A percentile compares a stretch with the other conserved stretches of the same genome.
phyloP scores from a whole-genome alignment of 495 filamentous ascomycete genomes.

The Cetradonia linearis region DNA sequence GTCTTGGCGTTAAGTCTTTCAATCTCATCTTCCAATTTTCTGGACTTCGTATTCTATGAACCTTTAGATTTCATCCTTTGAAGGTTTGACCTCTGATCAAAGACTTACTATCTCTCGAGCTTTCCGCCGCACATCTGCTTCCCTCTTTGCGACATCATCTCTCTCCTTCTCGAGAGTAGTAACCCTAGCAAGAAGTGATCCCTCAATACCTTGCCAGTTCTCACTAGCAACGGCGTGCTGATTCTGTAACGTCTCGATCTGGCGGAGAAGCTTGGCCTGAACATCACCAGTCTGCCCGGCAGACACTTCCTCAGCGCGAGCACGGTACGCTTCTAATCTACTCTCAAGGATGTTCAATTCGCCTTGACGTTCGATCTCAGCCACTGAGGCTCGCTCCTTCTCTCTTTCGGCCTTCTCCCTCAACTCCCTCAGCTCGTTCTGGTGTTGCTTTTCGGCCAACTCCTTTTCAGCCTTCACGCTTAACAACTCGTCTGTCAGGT shows the following conservation, averaged over 20 bases:
- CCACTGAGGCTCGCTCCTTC: slow-evolving; percentile 54
- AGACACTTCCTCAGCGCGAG: slow-evolving; percentile 80
- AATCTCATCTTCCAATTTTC: slow-evolving; percentile 71
- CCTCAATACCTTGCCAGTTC: slow-evolving; percentile 95
- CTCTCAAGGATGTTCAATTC: slow-evolving; percentile 77
- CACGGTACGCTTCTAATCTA: slow-evolving; percentile 79
- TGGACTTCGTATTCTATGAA: slow-evolving; percentile 57
- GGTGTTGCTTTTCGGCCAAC: slow-evolving; percentile 56
- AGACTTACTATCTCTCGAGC: slow-evolving; percentile 67
- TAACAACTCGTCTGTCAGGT: slow-evolving; percentile 65
- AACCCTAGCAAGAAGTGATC: slow-evolving; percentile 64
- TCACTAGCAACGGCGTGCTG: slow-evolving; percentile 91
- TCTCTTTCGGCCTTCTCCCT: slow-evolving; percentile 65
- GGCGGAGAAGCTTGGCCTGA: slow-evolving; percentile 81
- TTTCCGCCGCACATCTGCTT: slow-evolving; percentile 76
- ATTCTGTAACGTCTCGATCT: slow-evolving; percentile 90
- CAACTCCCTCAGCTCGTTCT: slow-evolving; percentile 56
- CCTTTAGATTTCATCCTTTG: slow-evolving; percentile 19
- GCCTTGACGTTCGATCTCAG: slow-evolving; percentile 69
- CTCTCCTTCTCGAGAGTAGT: slow-evolving; percentile 75
- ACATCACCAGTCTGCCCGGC: slow-evolving; percentile 72
- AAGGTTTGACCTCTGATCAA: neutral
- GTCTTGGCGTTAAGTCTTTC: slow-evolving; percentile 58
- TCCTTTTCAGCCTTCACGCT: slow-evolving; percentile 67
- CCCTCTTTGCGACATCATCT: slow-evolving; percentile 72